Percentiles rank a stretch among this genome's conserved stretches.
phyloP scores from a whole-genome alignment of 1,139 yeast genomes.

The Sugiyamaella neomexicana region DNA sequence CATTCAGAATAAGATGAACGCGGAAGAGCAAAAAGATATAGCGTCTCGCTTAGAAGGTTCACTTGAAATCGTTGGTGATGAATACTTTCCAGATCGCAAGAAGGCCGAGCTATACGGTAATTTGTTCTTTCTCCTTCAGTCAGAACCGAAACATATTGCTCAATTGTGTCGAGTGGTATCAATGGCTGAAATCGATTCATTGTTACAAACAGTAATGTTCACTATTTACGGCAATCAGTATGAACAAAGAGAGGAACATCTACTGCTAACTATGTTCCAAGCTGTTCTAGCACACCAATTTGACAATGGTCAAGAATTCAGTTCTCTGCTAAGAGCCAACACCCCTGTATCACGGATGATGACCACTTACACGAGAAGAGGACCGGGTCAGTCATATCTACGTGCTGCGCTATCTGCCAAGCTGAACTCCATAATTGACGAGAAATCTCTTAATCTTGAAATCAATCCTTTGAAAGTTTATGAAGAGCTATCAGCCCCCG shows the following conservation, averaged over 20 bases:
- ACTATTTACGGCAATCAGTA: constrained; percentile 48
- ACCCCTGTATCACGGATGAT: constrained; percentile 48
- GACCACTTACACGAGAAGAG: constrained; percentile 47
- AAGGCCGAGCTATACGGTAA: constrained; percentile 42
- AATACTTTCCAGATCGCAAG: constrained; percentile 36
- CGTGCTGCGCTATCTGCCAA: constrained; percentile 40
- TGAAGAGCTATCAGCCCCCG: constrained; percentile 36
- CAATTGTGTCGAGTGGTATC: constrained; percentile 41
- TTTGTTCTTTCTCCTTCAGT: constrained; percentile 43
- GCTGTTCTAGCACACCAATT: constrained; percentile 44
- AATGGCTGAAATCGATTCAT: constrained; percentile 44
- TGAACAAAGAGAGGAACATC: constrained; percentile 46
- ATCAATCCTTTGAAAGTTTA: constrained; percentile 43
- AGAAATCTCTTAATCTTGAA: constrained; percentile 39
- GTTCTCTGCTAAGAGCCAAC: constrained; percentile 44
- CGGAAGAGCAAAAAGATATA: constrained; percentile 43
- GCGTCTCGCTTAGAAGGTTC: constrained; percentile 36
- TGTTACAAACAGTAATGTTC: constrained; percentile 47
- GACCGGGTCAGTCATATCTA: constrained; percentile 47
- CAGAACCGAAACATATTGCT: constrained; percentile 46
- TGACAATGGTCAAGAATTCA: constrained; percentile 42
- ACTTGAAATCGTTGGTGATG: constrained; percentile 23
- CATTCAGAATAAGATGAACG: constrained; percentile 45
- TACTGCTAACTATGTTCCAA: constrained; percentile 44
- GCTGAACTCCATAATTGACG: constrained; percentile 39